Evolutionary conservation across 768 basidiomycete genomes (phyloP), one percentile per base, ranked within the genome.

Genomic region (Lactarius sanguifluus): DNA sequence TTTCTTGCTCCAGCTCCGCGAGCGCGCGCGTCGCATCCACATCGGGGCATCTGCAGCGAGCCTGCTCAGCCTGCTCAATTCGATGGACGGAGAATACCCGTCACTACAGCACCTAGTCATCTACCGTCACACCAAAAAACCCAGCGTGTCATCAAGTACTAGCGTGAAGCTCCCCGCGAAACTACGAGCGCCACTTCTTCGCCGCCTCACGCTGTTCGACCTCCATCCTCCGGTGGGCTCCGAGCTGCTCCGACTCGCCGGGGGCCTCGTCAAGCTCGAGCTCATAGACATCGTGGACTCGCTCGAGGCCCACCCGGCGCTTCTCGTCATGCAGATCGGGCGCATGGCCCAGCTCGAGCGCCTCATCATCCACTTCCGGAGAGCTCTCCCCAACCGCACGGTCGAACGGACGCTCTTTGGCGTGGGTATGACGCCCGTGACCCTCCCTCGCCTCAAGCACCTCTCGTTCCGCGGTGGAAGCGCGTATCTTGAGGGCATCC

Each of bases 31-130:
- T 40, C 57, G 57, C 12, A 28, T 64, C 25, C 43, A 57, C 36
- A 16, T 64, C 20, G 43, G 10, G 1, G 23, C 25, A 23, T 23
- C 34, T 3, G 16, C 32, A 5, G 12, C 36, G 18, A 30, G 12
- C 38, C 43, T 64, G 62, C 32, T 15, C 3, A 25, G 57, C 7
- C 57, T 64, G 25, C 34, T 64, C 36, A 12, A 8, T 10, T 5
- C 18, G 3, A 52, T 64, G 57, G 52, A 58, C 28, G 57, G 56
- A 1, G 57, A 64, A 28, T 64, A 47, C 38, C 63, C 57, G 32
- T 4, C 9, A 23, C 20, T 62, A 23, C 57, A 38, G 23, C 25
- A 8, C 40, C 57, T 64, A 3, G 45, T 47, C 12, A 40, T 64
- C 23, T 7, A 5, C 6, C 40, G 25, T 23, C 57, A 41, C n/a